Evolutionary conservation across 257 asterid species (phyloP), one percentile per base, ranked within the genome.

Genomic region (Nicotiana tabacum): DNA sequence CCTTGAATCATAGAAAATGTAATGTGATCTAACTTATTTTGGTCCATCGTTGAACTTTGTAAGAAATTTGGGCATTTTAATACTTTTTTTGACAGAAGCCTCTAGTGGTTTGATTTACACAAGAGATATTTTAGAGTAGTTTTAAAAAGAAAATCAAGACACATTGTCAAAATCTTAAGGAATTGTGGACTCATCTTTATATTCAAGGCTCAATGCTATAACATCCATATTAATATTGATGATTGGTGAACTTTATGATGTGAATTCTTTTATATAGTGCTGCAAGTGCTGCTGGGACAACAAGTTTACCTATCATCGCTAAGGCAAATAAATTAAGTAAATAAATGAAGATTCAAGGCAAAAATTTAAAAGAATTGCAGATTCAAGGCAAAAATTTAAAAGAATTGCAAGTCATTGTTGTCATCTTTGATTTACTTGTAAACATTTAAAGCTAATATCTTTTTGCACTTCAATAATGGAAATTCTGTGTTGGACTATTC

Each of bases 1-100:
- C 51, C 15, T 1, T 53, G 62, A 66, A 78, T 21, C 39, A 37
- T 29, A 39, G 76, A 77, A 53, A 61, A 24, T 65, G 37, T 58
- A 66, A 24, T 51, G 17, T 84, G 87, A 82, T 85, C 78, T 78
- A 17, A 32, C 21, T 66, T 35, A 4, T 12, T 58, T 46, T 64
- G 53, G 17, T 35, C 30, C 81, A 66, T 17, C 32, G 17, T 51
- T 16, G 43, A 76, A 27, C 29, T 2, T 51, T 5, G 29, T 76
- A 46, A 24, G 61, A 46, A 51, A 60, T 43, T 43, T 43, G 53
- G 80, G 80, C 46, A 13, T 51, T 11, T 51, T 51, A 29, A 33
- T 76, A 7, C 64, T 76, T 51, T 76, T 51, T 51, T 76, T n/a
- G 64, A 76, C 64, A 7, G 46, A 51, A 74, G 62, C 9, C 3